Base-by-base conservation (phyloP, 2,329 filamentous ascomycete species). In the Leptographium galeiforme region DNA sequence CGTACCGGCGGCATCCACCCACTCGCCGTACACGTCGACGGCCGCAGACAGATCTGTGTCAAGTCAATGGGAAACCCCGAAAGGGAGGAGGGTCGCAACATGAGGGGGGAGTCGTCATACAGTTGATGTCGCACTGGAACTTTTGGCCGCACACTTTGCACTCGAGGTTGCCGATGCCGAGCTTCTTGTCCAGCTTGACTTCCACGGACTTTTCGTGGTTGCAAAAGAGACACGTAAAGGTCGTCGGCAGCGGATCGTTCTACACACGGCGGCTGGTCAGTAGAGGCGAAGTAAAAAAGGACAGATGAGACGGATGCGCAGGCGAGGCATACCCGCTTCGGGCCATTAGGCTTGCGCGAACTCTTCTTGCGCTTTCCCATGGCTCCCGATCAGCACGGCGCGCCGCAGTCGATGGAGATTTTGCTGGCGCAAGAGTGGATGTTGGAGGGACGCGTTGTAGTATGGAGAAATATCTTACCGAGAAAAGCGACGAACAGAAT, bases 181-280 rank as follows among this genome's bases (percentile, higher is more conserved):
- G 75, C 67, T 97, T 97, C 76, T 95, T 95, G 67, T 98, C 89
- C 50, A 98, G 77, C 69, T 94, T 93, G 60, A 96, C 87, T 33
- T 81, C 78, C 51, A 98, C 87, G 0, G 90, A 88, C 60, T 89
- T 93, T 66, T 97, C 93, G 70, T 97, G 90, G 68, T 96, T 97
- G 76, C 93, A 98, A 72, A 98, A 98, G 47, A 98, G 82, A 67
- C 93, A 98, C 54, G 90, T 88, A 69, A 98, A 98, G n/a, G 81
- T 80, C 3, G 87, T 90, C 4, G 85, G 77, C 18, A 93, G 76
- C 43, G 82, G 79, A 61, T 90, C 86, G 66, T 78, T 71, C 82
- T 85, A 60, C 56, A 60, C 56, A 10, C 7, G 13, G 19, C 33
- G 43, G 18, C 40, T 25, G 13, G 19, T 51, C 47, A n/a, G 36